Evolutionary conservation across 2,329 filamentous ascomycete species (phyloP).

Genomic region (Dothistroma pini): DNA sequence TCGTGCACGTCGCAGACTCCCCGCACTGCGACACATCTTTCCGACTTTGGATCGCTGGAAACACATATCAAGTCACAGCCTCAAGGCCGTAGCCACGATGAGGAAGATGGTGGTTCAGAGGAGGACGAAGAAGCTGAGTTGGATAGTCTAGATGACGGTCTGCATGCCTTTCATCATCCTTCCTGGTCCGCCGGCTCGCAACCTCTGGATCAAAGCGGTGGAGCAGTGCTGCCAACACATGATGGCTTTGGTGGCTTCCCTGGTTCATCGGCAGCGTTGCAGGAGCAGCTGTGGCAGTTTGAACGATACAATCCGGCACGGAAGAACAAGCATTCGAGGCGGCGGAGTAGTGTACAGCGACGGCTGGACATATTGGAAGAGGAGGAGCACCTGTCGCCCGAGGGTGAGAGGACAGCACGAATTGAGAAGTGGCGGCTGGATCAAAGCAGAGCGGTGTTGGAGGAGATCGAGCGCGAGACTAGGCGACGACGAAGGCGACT

Average conservation of each 20-base stretch:
- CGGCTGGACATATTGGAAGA: conserved; percentile 55
- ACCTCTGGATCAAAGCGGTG: conserved; percentile 53
- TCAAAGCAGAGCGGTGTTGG: conserved; percentile 77
- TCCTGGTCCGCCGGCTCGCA: conserved; percentile 43
- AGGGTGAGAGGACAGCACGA: conserved; percentile 69
- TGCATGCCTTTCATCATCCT: conserved; percentile 77
- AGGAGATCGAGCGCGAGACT: conserved; percentile 87
- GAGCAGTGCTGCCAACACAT: conserved; percentile 79
- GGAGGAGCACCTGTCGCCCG: conserved; percentile 52
- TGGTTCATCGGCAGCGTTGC: conserved; percentile 51
- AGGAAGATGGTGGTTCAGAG: conserved; percentile 42
- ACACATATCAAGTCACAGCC: conserved; percentile 59
- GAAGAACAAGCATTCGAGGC: conserved; percentile 50
- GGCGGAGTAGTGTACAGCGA: conserved; percentile 56
- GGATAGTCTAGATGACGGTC: conserved; percentile 87
- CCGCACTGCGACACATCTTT: conserved; percentile 67
- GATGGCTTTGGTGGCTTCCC: conserved; percentile 87
- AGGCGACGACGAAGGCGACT: conserved; percentile 58
- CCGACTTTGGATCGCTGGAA: conserved; percentile 75
- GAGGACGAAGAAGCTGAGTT: conserved; percentile 64
- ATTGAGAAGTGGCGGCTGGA: conserved; percentile 93
- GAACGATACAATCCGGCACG: conserved; percentile 77
- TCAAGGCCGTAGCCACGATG: conserved; percentile 38
- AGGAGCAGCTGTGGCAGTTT: conserved; percentile 85
- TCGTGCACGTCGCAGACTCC: conserved; percentile 65